Conservation (phyloP, 768 basidiomycete genomes). For the Steccherinum ochraceum region DNA sequence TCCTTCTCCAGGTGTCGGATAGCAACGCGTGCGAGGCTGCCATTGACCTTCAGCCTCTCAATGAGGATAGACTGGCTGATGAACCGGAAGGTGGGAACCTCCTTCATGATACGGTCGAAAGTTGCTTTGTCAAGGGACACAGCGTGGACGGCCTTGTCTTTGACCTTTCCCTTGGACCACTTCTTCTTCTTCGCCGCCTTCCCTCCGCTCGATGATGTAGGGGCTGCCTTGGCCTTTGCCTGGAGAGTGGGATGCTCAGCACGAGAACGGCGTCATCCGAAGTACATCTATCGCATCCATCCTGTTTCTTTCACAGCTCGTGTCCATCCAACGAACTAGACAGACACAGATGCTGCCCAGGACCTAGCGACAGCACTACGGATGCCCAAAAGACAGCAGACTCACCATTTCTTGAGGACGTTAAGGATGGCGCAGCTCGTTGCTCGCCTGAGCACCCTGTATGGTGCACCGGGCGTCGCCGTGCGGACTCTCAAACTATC, state of each 20-base stretch:
- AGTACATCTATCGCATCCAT: slow-evolving; percentile 11
- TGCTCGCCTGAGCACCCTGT: too few relatives aligned
- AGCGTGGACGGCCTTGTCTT: slow-evolving; percentile 99
- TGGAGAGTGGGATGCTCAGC: slow-evolving; percentile 10
- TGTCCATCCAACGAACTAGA: too few relatives aligned
- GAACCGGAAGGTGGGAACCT: slow-evolving; percentile 98
- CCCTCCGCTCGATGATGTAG: slow-evolving; percentile 61
- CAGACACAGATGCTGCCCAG: too few relatives aligned
- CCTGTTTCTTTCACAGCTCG: too few relatives aligned
- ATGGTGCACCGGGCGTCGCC: too few relatives aligned
- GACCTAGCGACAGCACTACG: too few relatives aligned
- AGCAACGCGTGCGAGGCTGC: slow-evolving; percentile 85
- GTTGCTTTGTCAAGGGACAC: slow-evolving; percentile 92
- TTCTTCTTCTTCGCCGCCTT: slow-evolving; percentile 99
- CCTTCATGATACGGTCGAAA: slow-evolving; percentile 93
- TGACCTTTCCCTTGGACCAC: slow-evolving; percentile 99
- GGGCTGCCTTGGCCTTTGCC: slow-evolving; percentile 68
- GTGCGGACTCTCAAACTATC: too few relatives aligned
- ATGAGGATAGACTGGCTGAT: slow-evolving; percentile 98
- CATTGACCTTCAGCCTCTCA: slow-evolving; percentile 96
- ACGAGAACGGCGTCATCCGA: slow-evolving; percentile 18
- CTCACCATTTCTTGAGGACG: not conserved
- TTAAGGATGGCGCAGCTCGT: not conserved
- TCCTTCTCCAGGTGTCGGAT: slow-evolving; percentile 93
- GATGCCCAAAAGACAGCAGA: too few relatives aligned